phyloP scores from a whole-genome alignment of 2,329 filamentous ascomycete species.

The Byssochlamys sp. region DNA sequence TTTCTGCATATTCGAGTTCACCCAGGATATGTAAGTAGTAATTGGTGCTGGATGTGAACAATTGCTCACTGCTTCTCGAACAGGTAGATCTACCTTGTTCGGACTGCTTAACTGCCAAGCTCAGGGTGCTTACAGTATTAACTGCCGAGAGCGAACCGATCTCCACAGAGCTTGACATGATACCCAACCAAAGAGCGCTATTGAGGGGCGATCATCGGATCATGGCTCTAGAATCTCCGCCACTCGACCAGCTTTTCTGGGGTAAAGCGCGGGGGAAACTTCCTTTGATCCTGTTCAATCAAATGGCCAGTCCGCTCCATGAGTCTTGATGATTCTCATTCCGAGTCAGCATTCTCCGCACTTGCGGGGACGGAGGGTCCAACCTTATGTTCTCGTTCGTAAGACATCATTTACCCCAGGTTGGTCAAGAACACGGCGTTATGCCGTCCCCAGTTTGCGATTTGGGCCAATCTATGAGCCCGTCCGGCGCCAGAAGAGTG shows the following conservation, averaged over 20 bases:
- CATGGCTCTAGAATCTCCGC: not conserved
- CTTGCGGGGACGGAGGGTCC: not conserved
- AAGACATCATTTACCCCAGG: conserved; percentile 8
- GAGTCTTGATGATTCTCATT: not conserved
- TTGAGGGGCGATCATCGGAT: not conserved
- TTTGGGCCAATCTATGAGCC: not conserved
- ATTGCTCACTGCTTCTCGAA: not conserved
- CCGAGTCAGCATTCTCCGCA: not conserved
- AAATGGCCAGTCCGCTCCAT: not conserved
- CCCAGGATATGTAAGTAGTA: too few relatives aligned
- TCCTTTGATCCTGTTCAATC: not conserved
- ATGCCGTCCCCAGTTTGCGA: not conserved
- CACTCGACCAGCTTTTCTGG: not conserved
- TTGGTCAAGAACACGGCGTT: not conserved
- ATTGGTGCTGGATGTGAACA: not conserved
- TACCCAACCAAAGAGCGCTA: not conserved
- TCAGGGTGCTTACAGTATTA: not conserved
- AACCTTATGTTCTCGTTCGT: not conserved
- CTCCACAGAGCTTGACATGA: not conserved
- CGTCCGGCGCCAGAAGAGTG: not conserved
- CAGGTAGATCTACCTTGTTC: not conserved
- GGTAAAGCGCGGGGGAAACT: not conserved
- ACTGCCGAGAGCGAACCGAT: not conserved
- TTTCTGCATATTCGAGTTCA: not conserved
- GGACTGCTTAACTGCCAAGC: not conserved